Evolutionary conservation across 2,329 filamentous ascomycete genomes (phyloP).

Genomic region (Pseudogymnoascus sp.): DNA sequence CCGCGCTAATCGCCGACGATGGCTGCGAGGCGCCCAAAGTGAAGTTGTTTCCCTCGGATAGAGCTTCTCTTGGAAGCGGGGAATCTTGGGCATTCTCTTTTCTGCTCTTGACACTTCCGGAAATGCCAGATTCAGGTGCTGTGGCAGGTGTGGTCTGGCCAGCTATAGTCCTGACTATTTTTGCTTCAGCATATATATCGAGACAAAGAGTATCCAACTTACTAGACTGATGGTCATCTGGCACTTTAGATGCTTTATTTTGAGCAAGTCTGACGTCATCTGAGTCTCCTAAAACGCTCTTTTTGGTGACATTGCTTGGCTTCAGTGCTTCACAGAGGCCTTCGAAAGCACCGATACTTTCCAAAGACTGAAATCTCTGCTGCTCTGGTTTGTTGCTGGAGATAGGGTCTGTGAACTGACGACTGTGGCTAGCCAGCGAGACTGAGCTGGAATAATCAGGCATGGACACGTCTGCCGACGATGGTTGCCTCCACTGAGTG

Average conservation of each 20-base stretch:
- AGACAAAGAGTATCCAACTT: not conserved
- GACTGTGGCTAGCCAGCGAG: slow-evolving; percentile 31
- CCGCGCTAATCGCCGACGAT: slow-evolving; percentile 19
- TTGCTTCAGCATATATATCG: not conserved
- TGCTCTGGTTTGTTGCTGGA: slow-evolving; percentile 19
- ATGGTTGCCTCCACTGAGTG: slow-evolving; percentile 31
- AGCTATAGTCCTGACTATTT: not conserved
- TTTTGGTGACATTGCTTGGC: slow-evolving; percentile 26
- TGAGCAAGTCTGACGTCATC: not conserved
- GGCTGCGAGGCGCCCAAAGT: slow-evolving; percentile 20
- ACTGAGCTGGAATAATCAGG: slow-evolving; percentile 36
- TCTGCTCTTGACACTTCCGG: slow-evolving; percentile 21
- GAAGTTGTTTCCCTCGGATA: slow-evolving; percentile 14
- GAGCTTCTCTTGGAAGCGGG: slow-evolving; percentile 9
- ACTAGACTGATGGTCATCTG: not conserved
- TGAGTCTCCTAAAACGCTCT: slow-evolving; percentile 15
- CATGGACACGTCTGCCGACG: slow-evolving; percentile 41
- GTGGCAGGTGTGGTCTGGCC: slow-evolving; percentile 9
- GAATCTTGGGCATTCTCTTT: slow-evolving; percentile 25
- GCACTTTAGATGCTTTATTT: not conserved
- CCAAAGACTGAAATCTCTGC: slow-evolving; percentile 22
- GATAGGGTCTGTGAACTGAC: slow-evolving; percentile 28
- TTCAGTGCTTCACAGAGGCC: slow-evolving; percentile 28
- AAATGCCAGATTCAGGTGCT: not conserved
- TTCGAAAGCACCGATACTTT: slow-evolving; percentile 26